Evolutionary conservation across 2,329 filamentous ascomycete genomes (phyloP).

Genomic region (Trichoderma simmonsii): DNA sequence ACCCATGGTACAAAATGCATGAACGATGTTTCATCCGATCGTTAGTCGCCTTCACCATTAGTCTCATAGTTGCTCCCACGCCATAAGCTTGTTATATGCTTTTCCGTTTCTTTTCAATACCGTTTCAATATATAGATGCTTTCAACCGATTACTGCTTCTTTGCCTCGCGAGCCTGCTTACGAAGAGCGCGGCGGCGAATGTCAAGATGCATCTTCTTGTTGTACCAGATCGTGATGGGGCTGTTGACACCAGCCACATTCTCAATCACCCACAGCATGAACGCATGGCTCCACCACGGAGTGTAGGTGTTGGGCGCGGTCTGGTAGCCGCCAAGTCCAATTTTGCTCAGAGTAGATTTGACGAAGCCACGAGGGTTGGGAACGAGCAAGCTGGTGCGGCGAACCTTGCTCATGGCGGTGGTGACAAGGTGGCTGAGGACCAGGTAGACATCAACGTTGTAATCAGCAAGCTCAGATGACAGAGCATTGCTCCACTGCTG

Average conservation of each 20-base stretch:
- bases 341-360: conserved; percentile 69
- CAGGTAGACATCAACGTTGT: conserved; percentile 85
- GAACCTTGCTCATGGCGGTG: conserved; percentile 95
- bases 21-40: neutral
- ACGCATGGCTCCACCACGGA: conserved; percentile 87
- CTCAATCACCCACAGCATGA: conserved; percentile 81
- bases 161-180: conserved; percentile 79
- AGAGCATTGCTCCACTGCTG: conserved; percentile 93
- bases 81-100: neutral
- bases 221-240: conserved; percentile 46
- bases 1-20: neutral
- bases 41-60: neutral
- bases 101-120: neutral
- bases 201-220: conserved; percentile 70
- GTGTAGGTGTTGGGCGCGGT: conserved; percentile 79
- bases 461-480: conserved; percentile 73
- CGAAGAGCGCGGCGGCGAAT: conserved; percentile 79
- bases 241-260: conserved; percentile 52
- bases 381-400: conserved; percentile 71
- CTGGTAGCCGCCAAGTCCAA: conserved; percentile 78
- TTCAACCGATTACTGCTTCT: conserved; percentile 51
- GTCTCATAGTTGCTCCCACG: neutral
- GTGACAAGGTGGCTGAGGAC: conserved; percentile 91
- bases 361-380: conserved; percentile 84
- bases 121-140: neutral